Evolutionary conservation across 2,329 filamentous ascomycete species (phyloP).

Genomic region (Trichoderma sp.): DNA sequence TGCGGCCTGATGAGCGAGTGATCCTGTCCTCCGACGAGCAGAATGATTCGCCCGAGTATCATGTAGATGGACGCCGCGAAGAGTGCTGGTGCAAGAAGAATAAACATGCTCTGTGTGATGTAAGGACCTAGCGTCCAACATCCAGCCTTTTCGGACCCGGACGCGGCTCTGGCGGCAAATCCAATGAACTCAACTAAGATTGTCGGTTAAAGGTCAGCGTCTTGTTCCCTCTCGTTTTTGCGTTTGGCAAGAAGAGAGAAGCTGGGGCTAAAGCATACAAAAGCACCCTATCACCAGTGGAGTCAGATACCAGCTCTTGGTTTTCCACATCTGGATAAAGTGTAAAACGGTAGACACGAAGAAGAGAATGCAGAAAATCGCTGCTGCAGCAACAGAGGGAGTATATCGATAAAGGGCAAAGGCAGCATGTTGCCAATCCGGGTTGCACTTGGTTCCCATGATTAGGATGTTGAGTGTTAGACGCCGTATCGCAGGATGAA

Average conservation of each 20-base stretch:
- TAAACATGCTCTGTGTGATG: slow-evolving; percentile 47
- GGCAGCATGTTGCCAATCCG: slow-evolving; percentile 23
- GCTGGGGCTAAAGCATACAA: not conserved
- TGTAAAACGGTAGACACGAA: slow-evolving; percentile 10
- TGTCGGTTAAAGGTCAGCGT: not conserved
- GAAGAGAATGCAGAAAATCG: slow-evolving; percentile 13
- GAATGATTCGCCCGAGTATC: slow-evolving; percentile 50
- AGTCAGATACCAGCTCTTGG: slow-evolving; percentile 22
- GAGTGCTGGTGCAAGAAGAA: slow-evolving; percentile 52
- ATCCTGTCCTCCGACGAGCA: slow-evolving; percentile 42
- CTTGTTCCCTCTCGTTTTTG: not conserved
- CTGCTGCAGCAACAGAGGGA: slow-evolving; percentile 16
- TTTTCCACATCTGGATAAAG: slow-evolving; percentile 24
- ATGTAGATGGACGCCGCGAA: slow-evolving; percentile 57
- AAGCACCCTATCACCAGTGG: slow-evolving; percentile 22
- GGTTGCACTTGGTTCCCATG: slow-evolving; percentile 9
- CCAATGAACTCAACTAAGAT: slow-evolving; percentile 24
- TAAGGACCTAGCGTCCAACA: slow-evolving; percentile 40
- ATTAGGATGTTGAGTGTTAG: not conserved
- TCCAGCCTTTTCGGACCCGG: slow-evolving; percentile 4
- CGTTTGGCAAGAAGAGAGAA: not conserved
- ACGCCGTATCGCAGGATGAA: not conserved
- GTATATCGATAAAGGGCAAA: slow-evolving; percentile 26
- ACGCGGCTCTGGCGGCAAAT: slow-evolving; percentile 15
- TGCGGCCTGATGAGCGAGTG: slow-evolving; percentile 40